These are phyloP conservation scores for Cladophialophora yegresii DNA, from an alignment of 2,329 filamentous ascomycete genomes.

Conservation along the genomic window DNA sequence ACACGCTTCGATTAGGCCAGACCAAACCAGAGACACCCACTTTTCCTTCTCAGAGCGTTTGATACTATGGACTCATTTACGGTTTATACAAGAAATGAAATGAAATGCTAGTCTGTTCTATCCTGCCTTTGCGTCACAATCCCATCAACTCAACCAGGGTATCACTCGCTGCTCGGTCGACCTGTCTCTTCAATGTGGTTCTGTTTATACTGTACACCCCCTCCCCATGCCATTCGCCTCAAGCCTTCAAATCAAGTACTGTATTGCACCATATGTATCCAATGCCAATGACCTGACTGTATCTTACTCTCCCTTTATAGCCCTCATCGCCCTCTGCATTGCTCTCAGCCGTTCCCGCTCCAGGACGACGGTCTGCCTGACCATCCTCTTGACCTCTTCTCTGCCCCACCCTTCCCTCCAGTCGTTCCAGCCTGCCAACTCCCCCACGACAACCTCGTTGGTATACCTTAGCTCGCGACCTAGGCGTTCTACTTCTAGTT, in stretches of 20 bases:
- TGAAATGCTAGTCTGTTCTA: not conserved
- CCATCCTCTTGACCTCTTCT: slow-evolving; percentile 73
- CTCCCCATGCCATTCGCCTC: not conserved
- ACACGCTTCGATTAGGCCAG: not conserved
- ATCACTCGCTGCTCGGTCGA: not conserved
- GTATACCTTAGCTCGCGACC: slow-evolving; percentile 84
- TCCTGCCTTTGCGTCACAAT: not conserved
- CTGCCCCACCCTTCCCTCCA: slow-evolving; percentile 77
- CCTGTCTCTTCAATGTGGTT: not conserved
- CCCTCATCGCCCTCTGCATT: slow-evolving; percentile 75
- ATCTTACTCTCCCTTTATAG: slow-evolving; percentile 44
- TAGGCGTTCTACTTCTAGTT: slow-evolving; percentile 71
- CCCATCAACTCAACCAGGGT: not conserved
- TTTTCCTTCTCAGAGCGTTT: not conserved
- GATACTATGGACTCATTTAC: not conserved
- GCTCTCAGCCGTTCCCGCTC: slow-evolving; percentile 79
- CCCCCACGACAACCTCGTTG: slow-evolving; percentile 86
- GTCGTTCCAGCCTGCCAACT: slow-evolving; percentile 92
- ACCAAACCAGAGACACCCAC: not conserved
- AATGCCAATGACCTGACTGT: not conserved
- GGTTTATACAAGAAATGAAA: not conserved
- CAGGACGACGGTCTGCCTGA: slow-evolving; percentile 72
- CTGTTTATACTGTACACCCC: not conserved
- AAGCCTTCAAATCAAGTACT: not conserved
- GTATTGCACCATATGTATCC: not conserved